Evolutionary conservation across 2,329 filamentous ascomycete species (phyloP).

Genomic region (Ophiocordyceps camponoti-saundersi): DNA sequence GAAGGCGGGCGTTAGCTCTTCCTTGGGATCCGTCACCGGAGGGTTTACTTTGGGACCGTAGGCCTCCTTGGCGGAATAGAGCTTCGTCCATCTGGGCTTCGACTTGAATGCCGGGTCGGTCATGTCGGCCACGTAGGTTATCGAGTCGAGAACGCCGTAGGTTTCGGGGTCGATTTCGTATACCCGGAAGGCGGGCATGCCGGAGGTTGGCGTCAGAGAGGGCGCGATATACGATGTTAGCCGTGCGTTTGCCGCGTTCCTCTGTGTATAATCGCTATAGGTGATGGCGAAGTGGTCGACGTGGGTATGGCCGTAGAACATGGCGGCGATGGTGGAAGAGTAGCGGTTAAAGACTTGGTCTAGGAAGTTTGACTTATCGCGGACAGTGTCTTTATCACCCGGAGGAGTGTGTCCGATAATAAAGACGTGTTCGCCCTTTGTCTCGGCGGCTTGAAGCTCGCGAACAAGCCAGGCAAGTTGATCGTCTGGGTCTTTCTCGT

Average conservation of each 20-base stretch:
- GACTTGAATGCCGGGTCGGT: constrained; percentile 23
- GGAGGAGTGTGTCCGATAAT: constrained; percentile 40
- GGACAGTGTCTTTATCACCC: constrained; percentile 31
- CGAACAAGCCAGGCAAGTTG: constrained; percentile 35
- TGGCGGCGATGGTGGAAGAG: constrained; percentile 31
- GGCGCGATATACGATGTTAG: constrained; percentile 36
- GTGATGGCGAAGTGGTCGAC: constrained; percentile 37
- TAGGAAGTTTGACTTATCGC: constrained; percentile 32
- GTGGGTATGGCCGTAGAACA: constrained; percentile 43
- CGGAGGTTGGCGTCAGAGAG: constrained; percentile 35
- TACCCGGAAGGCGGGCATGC: constrained; percentile 38
- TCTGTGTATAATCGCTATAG: constrained; percentile 29
- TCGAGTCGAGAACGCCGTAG: constrained; percentile 35
- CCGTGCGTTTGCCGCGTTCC: constrained; percentile 23
- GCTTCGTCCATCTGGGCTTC: constrained; percentile 31
- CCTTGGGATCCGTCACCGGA: constrained; percentile 17
- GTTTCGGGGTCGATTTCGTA: constrained; percentile 41
- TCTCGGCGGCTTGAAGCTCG: constrained; percentile 36
- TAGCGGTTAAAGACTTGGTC: constrained; percentile 37
- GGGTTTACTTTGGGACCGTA: constrained; percentile 30
- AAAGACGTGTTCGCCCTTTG: constrained; percentile 32
- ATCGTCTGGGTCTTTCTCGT: constrained; percentile 30
- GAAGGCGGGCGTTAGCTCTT: constrained; percentile 36
- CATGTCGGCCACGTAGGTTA: constrained; percentile 37
- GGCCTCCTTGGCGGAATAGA: constrained; percentile 37